A percentile compares a stretch with the other conserved stretches of the same genome.
Evolutionary conservation across 1,284 basidiomycete species (phyloP).

Genomic region (Cutaneotrichosporon dermatis): DNA sequence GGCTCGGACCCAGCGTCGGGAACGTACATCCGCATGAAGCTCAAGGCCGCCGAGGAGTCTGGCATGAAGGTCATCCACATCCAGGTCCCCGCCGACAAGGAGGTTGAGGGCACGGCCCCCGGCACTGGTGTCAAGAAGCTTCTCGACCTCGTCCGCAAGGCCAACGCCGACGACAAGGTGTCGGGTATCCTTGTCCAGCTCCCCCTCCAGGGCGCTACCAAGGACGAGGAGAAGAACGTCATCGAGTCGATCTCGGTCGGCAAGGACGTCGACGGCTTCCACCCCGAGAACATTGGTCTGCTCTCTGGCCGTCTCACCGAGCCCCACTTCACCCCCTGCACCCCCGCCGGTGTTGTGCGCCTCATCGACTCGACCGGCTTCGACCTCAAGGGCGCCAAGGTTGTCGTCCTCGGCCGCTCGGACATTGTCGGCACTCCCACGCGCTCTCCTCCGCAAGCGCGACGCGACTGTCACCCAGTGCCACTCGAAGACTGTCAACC

Average conservation of each 20-base stretch:
- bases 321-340: conserved; percentile 92
- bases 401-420: conserved; percentile 91
- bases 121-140: conserved; percentile 63
- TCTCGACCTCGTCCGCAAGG: conserved; percentile 68
- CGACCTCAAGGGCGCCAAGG: conserved; percentile 67
- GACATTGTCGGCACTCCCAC: conserved; percentile 98
- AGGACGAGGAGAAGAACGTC: conserved; percentile 81
- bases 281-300: conserved; percentile 97
- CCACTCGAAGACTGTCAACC: conserved; percentile 81
- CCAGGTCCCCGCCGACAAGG: conserved; percentile 63
- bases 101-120: conserved; percentile 32
- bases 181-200: conserved; percentile 95
- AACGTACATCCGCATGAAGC: conserved; percentile 97
- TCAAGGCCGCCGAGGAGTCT: conserved; percentile 89
- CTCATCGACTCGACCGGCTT: conserved; percentile 82
- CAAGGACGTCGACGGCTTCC: conserved; percentile 99
- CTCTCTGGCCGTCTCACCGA: conserved; percentile 84
- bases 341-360: conserved; percentile 86
- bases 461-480: conserved; percentile 98
- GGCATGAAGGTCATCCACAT: conserved; percentile 88
- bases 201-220: conserved; percentile 79
- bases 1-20: conserved; percentile 84
- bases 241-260: conserved; percentile 90
- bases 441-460: conserved; percentile 75
- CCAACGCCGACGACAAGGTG: conserved; percentile 78